Evolutionary conservation across 345 rosid genomes (phyloP).

Genomic region (Camelina sativa): DNA sequence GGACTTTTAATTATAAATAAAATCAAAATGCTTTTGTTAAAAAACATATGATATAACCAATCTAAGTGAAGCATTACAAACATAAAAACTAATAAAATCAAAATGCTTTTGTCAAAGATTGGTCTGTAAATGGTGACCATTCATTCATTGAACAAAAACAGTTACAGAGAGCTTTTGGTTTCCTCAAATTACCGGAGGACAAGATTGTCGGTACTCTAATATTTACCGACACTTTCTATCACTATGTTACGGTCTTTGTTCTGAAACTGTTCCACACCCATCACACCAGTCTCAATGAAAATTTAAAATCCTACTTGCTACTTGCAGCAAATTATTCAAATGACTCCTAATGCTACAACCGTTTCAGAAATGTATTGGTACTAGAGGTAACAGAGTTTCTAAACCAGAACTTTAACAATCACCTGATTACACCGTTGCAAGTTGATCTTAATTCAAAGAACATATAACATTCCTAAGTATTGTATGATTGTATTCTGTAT

Average conservation of each 20-base stretch:
- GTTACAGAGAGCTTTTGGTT: too few species aligned
- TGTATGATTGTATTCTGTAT: not conserved
- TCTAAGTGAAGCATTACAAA: not conserved
- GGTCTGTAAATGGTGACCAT: not conserved
- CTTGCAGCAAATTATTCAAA: too few species aligned
- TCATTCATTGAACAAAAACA: too few species aligned
- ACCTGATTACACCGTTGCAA: not conserved
- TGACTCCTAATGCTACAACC: too few species aligned
- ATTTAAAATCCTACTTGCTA: too few species aligned
- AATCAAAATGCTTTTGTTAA: constrained; percentile 10
- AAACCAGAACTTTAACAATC: not conserved
- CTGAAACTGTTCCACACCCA: too few species aligned
- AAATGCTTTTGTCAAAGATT: not conserved
- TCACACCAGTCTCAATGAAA: too few species aligned
- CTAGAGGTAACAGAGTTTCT: not conserved
- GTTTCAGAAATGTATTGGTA: not conserved
- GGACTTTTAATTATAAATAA: not conserved
- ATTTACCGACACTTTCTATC: too few species aligned
- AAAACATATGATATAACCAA: not conserved
- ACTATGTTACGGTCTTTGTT: not conserved
- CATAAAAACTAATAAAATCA: not conserved
- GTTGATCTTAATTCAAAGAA: constrained; percentile 7
- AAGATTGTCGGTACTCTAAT: too few species aligned
- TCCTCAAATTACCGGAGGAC: too few species aligned
- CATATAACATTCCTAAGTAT: constrained; percentile 12